Percentiles rank a stretch among this genome's conserved stretches.
phyloP scores from a whole-genome alignment of 1,139 yeast genomes.

The Wickerhamomyces sp. region DNA sequence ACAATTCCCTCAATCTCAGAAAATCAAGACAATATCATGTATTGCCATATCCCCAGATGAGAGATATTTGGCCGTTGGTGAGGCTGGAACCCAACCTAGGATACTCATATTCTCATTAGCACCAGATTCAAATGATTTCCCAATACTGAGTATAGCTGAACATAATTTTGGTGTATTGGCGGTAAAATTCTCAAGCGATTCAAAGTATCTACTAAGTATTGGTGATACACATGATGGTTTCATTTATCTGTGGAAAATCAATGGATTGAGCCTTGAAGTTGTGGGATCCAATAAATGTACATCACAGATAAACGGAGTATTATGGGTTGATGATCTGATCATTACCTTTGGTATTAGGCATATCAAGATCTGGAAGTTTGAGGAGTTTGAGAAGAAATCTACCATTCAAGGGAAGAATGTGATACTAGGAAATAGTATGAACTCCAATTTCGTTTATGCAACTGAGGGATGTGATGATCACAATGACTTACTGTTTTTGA shows the following conservation, averaged over 20 bases:
- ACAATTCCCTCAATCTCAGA: constrained; percentile 36
- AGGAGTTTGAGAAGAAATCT: constrained; percentile 24
- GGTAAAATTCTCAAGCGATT: constrained; percentile 55
- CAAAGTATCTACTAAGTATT: constrained; percentile 48
- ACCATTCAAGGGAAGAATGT: constrained; percentile 55
- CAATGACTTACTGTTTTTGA: constrained; percentile 33
- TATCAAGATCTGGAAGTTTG: constrained; percentile 54
- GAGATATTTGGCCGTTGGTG: constrained; percentile 57
- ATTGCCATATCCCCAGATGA: constrained; percentile 52
- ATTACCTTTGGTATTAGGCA: constrained; percentile 58
- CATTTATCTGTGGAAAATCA: constrained; percentile 52
- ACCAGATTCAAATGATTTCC: constrained; percentile 37
- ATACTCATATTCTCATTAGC: constrained; percentile 57
- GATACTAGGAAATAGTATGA: constrained; percentile 44
- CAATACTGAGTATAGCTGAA: constrained; percentile 49
- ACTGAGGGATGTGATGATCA: constrained; percentile 25
- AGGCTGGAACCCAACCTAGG: constrained; percentile 61
- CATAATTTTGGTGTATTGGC: constrained; percentile 59
- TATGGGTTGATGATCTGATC: constrained; percentile 44
- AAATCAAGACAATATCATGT: constrained; percentile 50
- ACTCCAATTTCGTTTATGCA: constrained; percentile 40
- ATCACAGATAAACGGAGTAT: constrained; percentile 45
- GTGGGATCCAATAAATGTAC: constrained; percentile 57
- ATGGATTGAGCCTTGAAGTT: constrained; percentile 23
- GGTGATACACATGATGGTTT: constrained; percentile 66